A percentile compares a stretch with the other conserved stretches of the same genome.
Conservation (phyloP, 176 grass and related monocot genomes). For the Neostapfia colusana region DNA sequence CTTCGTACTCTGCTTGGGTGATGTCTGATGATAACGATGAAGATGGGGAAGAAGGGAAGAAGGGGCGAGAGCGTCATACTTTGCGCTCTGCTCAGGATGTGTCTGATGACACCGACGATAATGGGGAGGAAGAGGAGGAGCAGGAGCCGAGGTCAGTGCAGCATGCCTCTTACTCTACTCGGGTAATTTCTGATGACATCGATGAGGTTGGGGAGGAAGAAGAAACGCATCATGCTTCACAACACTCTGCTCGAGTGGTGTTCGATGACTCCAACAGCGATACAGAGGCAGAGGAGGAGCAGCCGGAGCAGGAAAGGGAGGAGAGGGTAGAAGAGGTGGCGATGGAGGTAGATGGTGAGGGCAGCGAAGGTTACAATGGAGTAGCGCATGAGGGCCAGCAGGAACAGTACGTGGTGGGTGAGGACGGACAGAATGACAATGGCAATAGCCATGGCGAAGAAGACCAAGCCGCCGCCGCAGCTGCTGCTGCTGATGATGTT, state of each 20-base stretch:
- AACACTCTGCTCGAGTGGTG: not conserved
- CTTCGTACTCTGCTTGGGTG: not conserved
- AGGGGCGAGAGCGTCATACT: too few relatives aligned
- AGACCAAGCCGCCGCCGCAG: not conserved
- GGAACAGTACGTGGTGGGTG: not conserved
- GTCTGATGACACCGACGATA: not conserved
- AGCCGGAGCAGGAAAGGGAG: not conserved
- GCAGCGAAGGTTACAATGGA: not conserved
- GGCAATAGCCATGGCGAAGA: not conserved
- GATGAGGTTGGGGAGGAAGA: too few relatives aligned
- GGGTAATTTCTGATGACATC: too few relatives aligned
- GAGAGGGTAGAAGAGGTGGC: not conserved
- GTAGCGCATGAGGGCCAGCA: not conserved
- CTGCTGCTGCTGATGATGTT: not conserved
- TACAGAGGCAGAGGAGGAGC: not conserved
- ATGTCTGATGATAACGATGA: not conserved
- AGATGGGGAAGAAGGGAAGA: not conserved
- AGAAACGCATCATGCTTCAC: not conserved
- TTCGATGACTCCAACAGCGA: not conserved
- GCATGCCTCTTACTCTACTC: too few relatives aligned
- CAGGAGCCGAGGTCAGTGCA: too few relatives aligned
- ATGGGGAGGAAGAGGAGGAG: not conserved
- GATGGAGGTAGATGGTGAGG: constrained; percentile 3
- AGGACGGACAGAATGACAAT: not conserved
- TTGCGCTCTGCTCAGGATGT: too few relatives aligned